Evolutionary conservation across 306 rosid genomes (phyloP).

Genomic region (Lagenaria siceraria): DNA sequence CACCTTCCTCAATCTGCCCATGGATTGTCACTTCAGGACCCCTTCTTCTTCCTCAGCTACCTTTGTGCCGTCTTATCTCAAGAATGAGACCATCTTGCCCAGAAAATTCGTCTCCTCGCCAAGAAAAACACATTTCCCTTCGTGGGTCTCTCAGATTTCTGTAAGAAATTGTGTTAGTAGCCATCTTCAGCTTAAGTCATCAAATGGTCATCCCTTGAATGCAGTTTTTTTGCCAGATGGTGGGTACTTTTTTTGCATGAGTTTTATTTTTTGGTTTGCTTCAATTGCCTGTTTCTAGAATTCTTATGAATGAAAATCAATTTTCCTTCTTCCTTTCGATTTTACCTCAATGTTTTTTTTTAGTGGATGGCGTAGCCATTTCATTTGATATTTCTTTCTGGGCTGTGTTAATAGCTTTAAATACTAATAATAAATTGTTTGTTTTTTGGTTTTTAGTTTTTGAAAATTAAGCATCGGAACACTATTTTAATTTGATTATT

Average conservation of each 20-base stretch:
- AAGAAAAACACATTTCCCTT: slow-evolving; percentile 14
- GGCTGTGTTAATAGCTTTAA: background rate
- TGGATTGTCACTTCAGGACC: slow-evolving; percentile 41
- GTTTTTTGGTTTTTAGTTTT: background rate
- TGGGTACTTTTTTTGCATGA: slow-evolving; percentile 17
- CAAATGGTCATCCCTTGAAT: slow-evolving; percentile 63
- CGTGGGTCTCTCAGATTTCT: slow-evolving; percentile 29
- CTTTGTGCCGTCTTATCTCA: slow-evolving; percentile 23
- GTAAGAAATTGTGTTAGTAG: slow-evolving; percentile 20
- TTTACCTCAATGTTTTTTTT: background rate
- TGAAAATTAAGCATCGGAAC: background rate
- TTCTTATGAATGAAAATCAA: background rate
- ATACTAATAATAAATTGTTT: too few species aligned
- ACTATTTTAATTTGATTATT: background rate
- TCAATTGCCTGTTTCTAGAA: background rate
- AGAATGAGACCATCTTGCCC: slow-evolving; percentile 22
- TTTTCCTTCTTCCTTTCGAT: background rate
- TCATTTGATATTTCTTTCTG: background rate
- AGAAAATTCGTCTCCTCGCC: slow-evolving; percentile 20
- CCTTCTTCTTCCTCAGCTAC: slow-evolving; percentile 27
- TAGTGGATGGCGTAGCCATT: background rate
- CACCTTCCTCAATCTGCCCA: slow-evolving; percentile 11
- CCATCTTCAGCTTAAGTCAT: slow-evolving; percentile 55
- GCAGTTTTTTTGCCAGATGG: slow-evolving; percentile 62
- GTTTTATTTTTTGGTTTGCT: background rate